Conservation (phyloP, 495 filamentous ascomycete genomes). For the Aspergillus mulundensis region DNA sequence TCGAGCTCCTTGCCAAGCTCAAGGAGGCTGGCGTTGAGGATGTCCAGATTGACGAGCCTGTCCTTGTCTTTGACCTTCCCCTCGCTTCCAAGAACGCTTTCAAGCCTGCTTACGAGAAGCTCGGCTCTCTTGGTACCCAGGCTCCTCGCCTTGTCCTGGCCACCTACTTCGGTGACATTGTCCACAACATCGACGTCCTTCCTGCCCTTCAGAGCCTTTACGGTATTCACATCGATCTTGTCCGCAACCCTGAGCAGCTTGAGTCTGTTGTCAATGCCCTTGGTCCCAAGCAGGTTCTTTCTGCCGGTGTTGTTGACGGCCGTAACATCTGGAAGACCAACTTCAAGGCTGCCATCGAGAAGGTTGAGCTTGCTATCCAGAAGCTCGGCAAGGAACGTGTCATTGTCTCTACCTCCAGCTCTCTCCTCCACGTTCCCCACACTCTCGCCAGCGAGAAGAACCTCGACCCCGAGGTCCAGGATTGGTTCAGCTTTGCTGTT, state of each 20-base stretch:
- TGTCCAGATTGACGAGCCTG: slow-evolving; percentile 97
- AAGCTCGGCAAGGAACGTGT: slow-evolving; percentile 94
- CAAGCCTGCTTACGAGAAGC: slow-evolving; percentile 92
- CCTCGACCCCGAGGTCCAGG: slow-evolving; percentile 81
- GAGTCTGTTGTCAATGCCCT: slow-evolving; percentile 70
- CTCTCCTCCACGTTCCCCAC: slow-evolving; percentile 95
- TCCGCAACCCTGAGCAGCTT: slow-evolving; percentile 96
- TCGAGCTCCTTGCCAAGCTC: slow-evolving; percentile 81
- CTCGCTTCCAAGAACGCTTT: slow-evolving; percentile 89
- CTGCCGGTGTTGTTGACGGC: slow-evolving; percentile 92
- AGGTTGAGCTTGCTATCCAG: slow-evolving; percentile 81
- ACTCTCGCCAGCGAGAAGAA: slow-evolving; percentile 97
- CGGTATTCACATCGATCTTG: slow-evolving; percentile 89
- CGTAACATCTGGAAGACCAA: slow-evolving; percentile 99
- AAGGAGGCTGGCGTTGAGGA: slow-evolving; percentile 91
- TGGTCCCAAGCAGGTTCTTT: slow-evolving; percentile 82
- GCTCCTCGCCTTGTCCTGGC: slow-evolving; percentile 80
- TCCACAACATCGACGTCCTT: slow-evolving; percentile 94
- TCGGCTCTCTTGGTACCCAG: slow-evolving; percentile 67
- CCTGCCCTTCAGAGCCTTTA: slow-evolving; percentile 63
- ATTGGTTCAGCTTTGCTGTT: slow-evolving; percentile 97
- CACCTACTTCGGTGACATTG: slow-evolving; percentile 98
- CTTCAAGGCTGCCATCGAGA: slow-evolving; percentile 84
- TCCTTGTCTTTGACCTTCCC: slow-evolving; percentile 88
- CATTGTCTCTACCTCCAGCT: slow-evolving; percentile 92